Percentiles rank a stretch among this genome's conserved stretches.
Conservation (phyloP, 176 grass and related monocot species). For the Luzula sylvatica region DNA sequence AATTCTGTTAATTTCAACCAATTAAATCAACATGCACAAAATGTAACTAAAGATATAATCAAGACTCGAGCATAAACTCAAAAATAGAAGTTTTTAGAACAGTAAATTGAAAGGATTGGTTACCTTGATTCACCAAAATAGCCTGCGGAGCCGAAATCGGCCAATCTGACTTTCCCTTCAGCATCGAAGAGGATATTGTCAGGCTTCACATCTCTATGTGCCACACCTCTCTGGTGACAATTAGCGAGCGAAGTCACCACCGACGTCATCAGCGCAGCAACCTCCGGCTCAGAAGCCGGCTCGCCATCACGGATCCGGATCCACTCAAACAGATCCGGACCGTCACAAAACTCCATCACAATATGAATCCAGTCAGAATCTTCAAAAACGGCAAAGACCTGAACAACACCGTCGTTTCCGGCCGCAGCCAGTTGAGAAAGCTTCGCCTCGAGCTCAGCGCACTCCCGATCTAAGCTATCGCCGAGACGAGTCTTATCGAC, state of each 20-base stretch:
- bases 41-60: too few relatives aligned
- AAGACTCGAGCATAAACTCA: too few relatives aligned
- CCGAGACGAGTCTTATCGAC: conserved; percentile 55
- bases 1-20: too few relatives aligned
- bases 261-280: conserved; percentile 35
- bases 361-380: conserved; percentile 49
- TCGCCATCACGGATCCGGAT: conserved; percentile 40
- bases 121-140: conserved; percentile 30
- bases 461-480: conserved; percentile 64
- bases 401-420: conserved; percentile 68
- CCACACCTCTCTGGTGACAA: conserved; percentile 63
- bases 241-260: conserved; percentile 37
- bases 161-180: conserved; percentile 16
- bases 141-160: conserved; percentile 79
- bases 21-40: too few relatives aligned
- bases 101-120: too few relatives aligned
- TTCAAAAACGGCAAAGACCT: conserved; percentile 61
- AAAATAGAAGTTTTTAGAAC: too few relatives aligned
- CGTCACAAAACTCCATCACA: conserved; percentile 71
- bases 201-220: conserved; percentile 69
- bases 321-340: conserved; percentile 68
- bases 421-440: conserved; percentile 39
- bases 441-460: conserved; percentile 48
- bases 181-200: conserved; percentile 68
- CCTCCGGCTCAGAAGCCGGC: conserved; percentile 43